A percentile compares a stretch with the other conserved stretches of the same genome.
phyloP scores from a whole-genome alignment of 78 protist species.

The Carpediemonas membranifera region DNA sequence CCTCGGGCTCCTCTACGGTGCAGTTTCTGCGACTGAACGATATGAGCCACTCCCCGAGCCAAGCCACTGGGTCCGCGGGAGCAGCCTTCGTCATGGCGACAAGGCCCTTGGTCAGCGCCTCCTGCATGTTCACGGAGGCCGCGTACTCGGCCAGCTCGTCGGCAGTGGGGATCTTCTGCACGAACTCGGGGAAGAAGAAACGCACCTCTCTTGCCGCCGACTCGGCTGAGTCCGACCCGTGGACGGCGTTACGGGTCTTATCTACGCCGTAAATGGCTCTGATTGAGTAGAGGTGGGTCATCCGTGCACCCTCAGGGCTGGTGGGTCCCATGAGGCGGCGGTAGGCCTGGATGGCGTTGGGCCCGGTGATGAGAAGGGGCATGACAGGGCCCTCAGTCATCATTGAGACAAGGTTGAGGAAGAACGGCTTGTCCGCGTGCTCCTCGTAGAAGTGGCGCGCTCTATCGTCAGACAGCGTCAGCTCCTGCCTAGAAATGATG shows the following conservation, averaged over 20 bases:
- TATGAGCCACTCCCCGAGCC: no score
- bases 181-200: constrained; percentile 19
- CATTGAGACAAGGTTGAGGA: not conserved
- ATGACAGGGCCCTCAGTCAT: constrained; percentile 29
- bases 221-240: constrained; percentile 30
- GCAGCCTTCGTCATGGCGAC: not conserved
- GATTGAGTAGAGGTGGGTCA: not conserved
- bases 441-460: not conserved
- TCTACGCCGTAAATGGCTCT: constrained; percentile 36
- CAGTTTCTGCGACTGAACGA: no score
- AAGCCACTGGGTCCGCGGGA: constrained; percentile 18
- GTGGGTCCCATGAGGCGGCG: constrained; percentile 36
- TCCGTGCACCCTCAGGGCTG: not conserved
- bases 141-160: no score
- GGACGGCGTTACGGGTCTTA: constrained; percentile 20
- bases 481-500: no score
- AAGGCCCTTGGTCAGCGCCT: not conserved
- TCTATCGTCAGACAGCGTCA: no score
- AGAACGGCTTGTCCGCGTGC: not conserved
- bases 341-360: constrained; percentile 30
- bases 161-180: no score
- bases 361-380: constrained; percentile 22
- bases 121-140: no score
- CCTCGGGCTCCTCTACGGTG: no score
- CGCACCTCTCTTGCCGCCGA: constrained; percentile 15